Percentiles rank a stretch among this genome's conserved stretches.
Conservation (phyloP, 495 filamentous ascomycete genomes). For the Aspergillus wentii region DNA sequence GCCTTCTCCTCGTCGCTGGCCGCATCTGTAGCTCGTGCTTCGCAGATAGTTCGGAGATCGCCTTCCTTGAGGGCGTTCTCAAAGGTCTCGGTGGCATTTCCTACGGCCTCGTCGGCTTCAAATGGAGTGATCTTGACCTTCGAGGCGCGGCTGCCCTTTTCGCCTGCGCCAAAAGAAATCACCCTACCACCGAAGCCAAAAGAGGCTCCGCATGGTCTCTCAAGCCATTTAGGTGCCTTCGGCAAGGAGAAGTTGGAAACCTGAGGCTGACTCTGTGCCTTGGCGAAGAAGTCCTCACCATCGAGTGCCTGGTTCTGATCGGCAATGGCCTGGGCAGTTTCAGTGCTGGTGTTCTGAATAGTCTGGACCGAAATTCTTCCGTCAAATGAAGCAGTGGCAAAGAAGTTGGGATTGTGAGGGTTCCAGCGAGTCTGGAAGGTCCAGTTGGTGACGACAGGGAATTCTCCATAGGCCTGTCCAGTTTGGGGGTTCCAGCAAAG, state of each 20-base stretch:
- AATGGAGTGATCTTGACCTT: constrained; percentile 81
- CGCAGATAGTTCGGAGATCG: constrained; percentile 74
- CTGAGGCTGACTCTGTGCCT: constrained; percentile 85
- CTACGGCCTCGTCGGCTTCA: constrained; percentile 81
- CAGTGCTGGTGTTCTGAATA: constrained; percentile 74
- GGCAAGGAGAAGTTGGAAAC: constrained; percentile 79
- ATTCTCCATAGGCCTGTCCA: constrained; percentile 81
- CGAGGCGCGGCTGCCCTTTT: constrained; percentile 61
- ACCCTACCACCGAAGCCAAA: constrained; percentile 97
- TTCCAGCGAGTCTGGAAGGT: constrained; percentile 95
- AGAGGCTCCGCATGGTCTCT: constrained; percentile 77
- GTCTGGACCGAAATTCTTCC: constrained; percentile 91
- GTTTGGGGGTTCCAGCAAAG: constrained; percentile 95
- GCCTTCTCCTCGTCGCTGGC: constrained; percentile 85
- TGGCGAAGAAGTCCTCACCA: constrained; percentile 95
- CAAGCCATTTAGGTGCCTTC: constrained; percentile 86
- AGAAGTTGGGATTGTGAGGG: constrained; percentile 82
- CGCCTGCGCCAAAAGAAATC: constrained; percentile 64
- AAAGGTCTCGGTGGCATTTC: constrained; percentile 78
- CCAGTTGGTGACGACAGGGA: constrained; percentile 97
- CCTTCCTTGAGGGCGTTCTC: constrained; percentile 75
- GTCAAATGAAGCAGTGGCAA: constrained; percentile 94
- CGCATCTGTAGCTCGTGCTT: constrained; percentile 66
- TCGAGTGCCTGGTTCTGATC: constrained; percentile 68
- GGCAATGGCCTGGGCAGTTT: constrained; percentile 41